Evolutionary conservation across 1,284 basidiomycete species (phyloP).

Genomic region (Malassezia obtusa): DNA sequence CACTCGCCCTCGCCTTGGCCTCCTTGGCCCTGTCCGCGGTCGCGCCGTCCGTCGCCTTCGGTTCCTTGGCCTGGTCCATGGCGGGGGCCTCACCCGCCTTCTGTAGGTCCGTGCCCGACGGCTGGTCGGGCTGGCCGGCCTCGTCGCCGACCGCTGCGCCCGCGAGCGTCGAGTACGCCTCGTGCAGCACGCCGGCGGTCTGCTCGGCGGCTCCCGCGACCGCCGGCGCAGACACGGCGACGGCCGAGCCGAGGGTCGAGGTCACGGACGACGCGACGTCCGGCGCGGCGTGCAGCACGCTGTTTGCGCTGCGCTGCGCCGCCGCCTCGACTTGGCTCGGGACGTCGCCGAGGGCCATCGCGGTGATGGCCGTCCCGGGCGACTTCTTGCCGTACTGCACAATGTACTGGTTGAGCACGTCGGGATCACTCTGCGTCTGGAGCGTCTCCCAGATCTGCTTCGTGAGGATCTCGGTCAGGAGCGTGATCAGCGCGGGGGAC

Average conservation of each 20-base stretch:
- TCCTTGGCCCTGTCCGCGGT: no score
- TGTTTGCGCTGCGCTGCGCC: background rate
- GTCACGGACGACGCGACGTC: background rate
- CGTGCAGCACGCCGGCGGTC: background rate
- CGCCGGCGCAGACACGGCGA: background rate
- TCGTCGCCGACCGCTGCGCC: background rate
- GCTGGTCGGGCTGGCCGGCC: background rate
- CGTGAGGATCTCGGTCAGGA: slow-evolving; percentile 11
- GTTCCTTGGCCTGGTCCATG: background rate
- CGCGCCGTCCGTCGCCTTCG: no score
- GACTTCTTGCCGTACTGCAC: slow-evolving; percentile 9
- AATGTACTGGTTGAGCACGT: slow-evolving; percentile 15
- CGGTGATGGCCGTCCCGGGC: background rate
- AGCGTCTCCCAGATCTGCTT: slow-evolving; percentile 12
- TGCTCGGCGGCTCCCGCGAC: background rate
- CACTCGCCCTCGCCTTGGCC: no score
- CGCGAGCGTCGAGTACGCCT: slow-evolving; percentile 1
- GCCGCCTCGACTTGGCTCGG: background rate
- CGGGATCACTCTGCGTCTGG: slow-evolving; percentile 12
- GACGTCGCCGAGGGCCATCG: background rate
- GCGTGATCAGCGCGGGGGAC: slow-evolving; percentile 4
- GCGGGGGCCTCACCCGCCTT: background rate
- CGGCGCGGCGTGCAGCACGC: background rate
- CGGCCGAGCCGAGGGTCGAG: background rate
- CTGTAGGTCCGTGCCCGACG: background rate